Conservation (phyloP, 805 yeast genomes). For the Pichia eremophila region DNA sequence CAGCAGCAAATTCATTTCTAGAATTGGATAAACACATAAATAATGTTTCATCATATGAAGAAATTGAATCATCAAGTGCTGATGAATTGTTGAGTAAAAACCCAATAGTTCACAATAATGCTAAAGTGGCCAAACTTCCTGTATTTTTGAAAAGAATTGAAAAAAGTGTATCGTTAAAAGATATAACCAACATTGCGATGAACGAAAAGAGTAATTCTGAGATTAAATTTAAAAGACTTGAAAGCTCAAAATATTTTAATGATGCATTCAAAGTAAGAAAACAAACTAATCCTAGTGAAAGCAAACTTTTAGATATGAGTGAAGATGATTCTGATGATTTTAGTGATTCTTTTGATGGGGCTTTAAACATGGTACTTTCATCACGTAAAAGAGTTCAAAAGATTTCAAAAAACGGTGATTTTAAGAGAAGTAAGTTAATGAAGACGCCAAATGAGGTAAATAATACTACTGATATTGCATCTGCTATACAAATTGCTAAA, state of each 20-base stretch:
- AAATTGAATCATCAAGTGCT: not conserved
- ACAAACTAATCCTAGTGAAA: not conserved
- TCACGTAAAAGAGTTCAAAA: not conserved
- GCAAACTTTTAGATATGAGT: not conserved
- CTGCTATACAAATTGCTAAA: no score
- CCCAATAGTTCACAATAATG: no score
- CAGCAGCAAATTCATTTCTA: no score
- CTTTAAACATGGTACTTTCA: not conserved
- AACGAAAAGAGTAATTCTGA: no score
- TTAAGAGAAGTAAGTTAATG: not conserved
- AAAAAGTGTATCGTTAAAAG: not conserved
- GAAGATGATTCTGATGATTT: slow-evolving; percentile 1
- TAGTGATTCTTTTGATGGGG: slow-evolving; percentile 4
- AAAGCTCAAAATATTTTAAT: not conserved
- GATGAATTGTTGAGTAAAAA: not conserved
- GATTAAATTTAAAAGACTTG: not conserved
- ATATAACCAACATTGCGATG: not conserved
- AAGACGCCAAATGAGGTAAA: not conserved
- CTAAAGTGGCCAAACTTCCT: not conserved
- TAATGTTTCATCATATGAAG: not conserved
- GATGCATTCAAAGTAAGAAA: not conserved
- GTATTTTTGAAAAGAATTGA: slow-evolving; percentile 1
- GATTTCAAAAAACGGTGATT: not conserved
- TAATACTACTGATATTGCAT: no score
- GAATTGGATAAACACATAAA: no score